Percentiles rank a stretch among this genome's conserved stretches.
phyloP scores from a whole-genome alignment of 176 grass and related monocot genomes.

The Phyllostachys edulis region DNA sequence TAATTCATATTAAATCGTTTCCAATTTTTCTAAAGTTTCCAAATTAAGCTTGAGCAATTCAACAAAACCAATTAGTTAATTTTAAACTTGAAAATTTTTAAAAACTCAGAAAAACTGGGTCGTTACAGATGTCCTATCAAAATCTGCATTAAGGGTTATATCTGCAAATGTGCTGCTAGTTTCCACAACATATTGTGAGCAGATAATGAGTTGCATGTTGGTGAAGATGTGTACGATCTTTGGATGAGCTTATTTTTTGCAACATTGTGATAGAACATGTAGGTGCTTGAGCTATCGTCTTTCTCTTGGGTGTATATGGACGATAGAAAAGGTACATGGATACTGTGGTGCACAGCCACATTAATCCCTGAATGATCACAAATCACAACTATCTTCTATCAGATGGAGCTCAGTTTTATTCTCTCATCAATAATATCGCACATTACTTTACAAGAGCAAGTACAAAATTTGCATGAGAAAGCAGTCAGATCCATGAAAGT shows the following conservation, averaged over 20 bases:
- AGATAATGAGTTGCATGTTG: not conserved
- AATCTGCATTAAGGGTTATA: not conserved
- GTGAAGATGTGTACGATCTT: not conserved
- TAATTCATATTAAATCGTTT: too few relatives aligned
- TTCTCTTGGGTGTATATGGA: not conserved
- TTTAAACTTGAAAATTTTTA: too few relatives aligned
- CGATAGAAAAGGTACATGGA: not conserved
- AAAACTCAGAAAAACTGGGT: too few relatives aligned
- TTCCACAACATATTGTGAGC: not conserved
- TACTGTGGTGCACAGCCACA: not conserved
- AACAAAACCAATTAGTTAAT: too few relatives aligned
- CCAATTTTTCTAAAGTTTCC: too few relatives aligned
- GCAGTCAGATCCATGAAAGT: not conserved
- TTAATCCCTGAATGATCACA: not conserved
- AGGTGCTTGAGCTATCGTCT: not conserved
- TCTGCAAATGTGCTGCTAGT: not conserved
- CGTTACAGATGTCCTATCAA: too few relatives aligned
- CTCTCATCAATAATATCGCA: constrained; percentile 33
- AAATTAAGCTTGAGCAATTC: too few relatives aligned
- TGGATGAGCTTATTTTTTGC: not conserved
- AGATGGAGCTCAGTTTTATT: constrained; percentile 5
- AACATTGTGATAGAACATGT: not conserved
- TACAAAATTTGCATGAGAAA: constrained; percentile 30
- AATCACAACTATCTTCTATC: not conserved
- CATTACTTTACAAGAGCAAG: constrained; percentile 37